Conservation (phyloP, 2,329 filamentous ascomycete genomes). For the Sporothrix luriei region DNA sequence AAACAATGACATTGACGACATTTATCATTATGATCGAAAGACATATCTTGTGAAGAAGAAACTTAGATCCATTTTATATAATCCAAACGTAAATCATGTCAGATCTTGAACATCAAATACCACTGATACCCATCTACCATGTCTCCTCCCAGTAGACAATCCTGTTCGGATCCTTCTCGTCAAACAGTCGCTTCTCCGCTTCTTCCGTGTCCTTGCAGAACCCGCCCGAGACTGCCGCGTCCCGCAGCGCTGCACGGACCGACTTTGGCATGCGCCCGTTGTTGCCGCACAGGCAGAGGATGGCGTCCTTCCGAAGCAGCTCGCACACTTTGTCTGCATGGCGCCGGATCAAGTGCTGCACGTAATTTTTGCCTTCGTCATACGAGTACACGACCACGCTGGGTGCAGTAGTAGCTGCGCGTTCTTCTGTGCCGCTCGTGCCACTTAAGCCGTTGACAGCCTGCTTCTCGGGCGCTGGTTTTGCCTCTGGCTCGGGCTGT, state of each 20-base stretch:
- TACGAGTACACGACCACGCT: slow-evolving; percentile 19
- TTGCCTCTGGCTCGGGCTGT: neutral
- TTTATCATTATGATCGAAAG: neutral
- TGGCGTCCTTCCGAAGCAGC: slow-evolving; percentile 47
- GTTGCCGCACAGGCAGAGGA: slow-evolving; percentile 60
- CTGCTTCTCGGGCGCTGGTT: neutral
- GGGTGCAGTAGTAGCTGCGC: neutral
- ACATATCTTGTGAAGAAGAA: neutral
- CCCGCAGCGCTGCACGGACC: slow-evolving; percentile 56
- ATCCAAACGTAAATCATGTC: neutral
- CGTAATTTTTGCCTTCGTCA: slow-evolving; percentile 54
- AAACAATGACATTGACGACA: neutral
- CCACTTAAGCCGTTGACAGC: neutral
- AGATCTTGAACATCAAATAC: too few species aligned
- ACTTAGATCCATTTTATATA: neutral
- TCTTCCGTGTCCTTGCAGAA: slow-evolving; percentile 42
- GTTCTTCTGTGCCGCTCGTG: neutral
- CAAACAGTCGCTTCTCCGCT: slow-evolving; percentile 43
- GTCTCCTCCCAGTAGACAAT: slow-evolving; percentile 61
- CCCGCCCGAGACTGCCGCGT: slow-evolving; percentile 49
- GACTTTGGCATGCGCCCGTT: slow-evolving; percentile 61
- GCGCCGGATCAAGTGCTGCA: slow-evolving; percentile 57
- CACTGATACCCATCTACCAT: slow-evolving; percentile 47
- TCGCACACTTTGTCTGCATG: slow-evolving; percentile 46
- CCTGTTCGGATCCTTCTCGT: slow-evolving; percentile 39